Conservation (phyloP, 306 rosid species). For the Vigna hirtella region DNA sequence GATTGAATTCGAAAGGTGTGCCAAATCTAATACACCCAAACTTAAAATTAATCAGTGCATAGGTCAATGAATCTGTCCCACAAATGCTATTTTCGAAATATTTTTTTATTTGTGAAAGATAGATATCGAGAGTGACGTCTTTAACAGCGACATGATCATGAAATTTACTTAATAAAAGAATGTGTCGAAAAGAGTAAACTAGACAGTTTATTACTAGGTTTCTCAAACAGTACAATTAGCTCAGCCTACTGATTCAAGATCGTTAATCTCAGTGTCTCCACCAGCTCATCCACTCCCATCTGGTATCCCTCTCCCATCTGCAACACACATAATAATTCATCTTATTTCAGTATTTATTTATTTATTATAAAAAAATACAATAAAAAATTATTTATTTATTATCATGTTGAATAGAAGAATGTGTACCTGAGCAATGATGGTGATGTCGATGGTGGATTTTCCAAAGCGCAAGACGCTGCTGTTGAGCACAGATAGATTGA, state of each 20-base stretch:
- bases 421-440: conserved; percentile 50
- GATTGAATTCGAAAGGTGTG: too few relatives aligned
- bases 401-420: too few relatives aligned
- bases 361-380: too few relatives aligned
- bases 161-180: neutral
- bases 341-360: too few relatives aligned
- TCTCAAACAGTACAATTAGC: conserved; percentile 2
- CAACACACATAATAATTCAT: neutral
- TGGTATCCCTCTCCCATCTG: conserved; percentile 53
- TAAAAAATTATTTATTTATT: too few relatives aligned
- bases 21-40: too few relatives aligned
- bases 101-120: too few relatives aligned
- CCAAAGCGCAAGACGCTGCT: conserved; percentile 53
- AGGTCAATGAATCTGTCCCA: too few relatives aligned
- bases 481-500: conserved; percentile 43
- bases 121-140: neutral
- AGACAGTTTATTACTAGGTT: neutral
- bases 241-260: conserved; percentile 27
- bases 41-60: too few relatives aligned
- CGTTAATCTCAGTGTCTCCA: conserved; percentile 38
- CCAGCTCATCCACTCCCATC: conserved; percentile 39
- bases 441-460: conserved; percentile 44
- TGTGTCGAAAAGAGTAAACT: neutral
- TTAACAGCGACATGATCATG: neutral
- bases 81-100: too few relatives aligned